Conservation (phyloP, 345 rosid species). For the Dimocarpus longan region DNA sequence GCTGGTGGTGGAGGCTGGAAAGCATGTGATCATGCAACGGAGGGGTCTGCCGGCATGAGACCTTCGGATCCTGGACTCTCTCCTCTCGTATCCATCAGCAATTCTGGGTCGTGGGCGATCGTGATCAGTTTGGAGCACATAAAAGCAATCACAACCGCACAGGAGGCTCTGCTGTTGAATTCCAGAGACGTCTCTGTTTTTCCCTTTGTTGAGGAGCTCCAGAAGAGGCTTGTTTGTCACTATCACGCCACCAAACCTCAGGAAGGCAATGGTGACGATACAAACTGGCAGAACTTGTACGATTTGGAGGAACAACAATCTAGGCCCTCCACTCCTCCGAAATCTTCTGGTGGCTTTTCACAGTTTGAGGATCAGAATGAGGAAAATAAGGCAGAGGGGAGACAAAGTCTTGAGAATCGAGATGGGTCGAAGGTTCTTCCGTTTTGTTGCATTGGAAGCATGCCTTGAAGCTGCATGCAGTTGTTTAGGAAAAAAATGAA, state of each 20-base stretch:
- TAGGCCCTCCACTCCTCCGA: conserved; percentile 27
- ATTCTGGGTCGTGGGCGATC: conserved; percentile 82
- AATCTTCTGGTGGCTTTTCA: conserved; percentile 32
- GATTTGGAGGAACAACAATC: conserved; percentile 46
- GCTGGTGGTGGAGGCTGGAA: conserved; percentile 63
- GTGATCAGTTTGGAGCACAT: conserved; percentile 92
- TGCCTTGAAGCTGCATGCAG: conserved; percentile 75
- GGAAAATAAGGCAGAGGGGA: conserved; percentile 52
- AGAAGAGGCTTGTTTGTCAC: conserved; percentile 57
- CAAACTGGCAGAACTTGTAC: conserved; percentile 41
- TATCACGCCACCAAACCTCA: conserved; percentile 65
- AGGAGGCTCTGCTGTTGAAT: conserved; percentile 79
- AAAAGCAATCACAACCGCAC: conserved; percentile 89
- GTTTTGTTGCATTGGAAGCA: conserved; percentile 70
- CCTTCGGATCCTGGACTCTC: conserved; percentile 92
- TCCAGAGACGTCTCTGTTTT: conserved; percentile 77
- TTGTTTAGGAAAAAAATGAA: conserved; percentile 67
- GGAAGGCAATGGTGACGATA: conserved; percentile 60
- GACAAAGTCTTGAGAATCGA: conserved; percentile 58
- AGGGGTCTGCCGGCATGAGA: conserved; percentile 94
- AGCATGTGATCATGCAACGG: conserved; percentile 89
- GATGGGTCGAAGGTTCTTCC: conserved; percentile 63
- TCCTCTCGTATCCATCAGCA: conserved; percentile 87
- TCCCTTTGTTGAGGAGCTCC: conserved; percentile 79
- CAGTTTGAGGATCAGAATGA: conserved; percentile 36